A percentile compares a stretch with the other conserved stretches of the same genome.
Evolutionary conservation across 2,329 filamentous ascomycete species (phyloP).

Genomic region (Colletotrichum australisinense): DNA sequence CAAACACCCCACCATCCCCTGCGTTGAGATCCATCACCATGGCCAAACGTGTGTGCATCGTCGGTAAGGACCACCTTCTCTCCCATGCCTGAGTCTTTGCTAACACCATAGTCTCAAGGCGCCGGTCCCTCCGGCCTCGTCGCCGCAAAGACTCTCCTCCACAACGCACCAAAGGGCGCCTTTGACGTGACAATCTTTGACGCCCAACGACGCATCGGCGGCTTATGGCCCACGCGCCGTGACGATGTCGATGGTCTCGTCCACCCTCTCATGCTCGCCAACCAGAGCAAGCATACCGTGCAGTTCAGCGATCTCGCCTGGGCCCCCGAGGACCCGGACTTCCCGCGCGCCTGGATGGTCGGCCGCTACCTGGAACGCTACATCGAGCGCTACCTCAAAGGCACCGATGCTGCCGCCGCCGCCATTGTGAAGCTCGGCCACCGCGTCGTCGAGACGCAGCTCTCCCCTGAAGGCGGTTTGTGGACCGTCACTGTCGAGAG

Average conservation of each 20-base stretch:
- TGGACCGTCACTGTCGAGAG: conserved; percentile 56
- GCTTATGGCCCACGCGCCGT: conserved; percentile 76
- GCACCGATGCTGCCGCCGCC: conserved; percentile 35
- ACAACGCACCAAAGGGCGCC: conserved; percentile 62
- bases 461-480: conserved; percentile 42
- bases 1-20: conserved; percentile 12
- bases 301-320: conserved; percentile 80
- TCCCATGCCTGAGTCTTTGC: background rate
- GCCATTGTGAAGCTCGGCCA: conserved; percentile 62
- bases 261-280: conserved; percentile 76
- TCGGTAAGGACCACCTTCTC: conserved; percentile 43
- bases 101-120: conserved; percentile 53
- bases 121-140: conserved; percentile 77
- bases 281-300: conserved; percentile 83
- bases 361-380: conserved; percentile 79
- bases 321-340: conserved; percentile 69
- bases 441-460: conserved; percentile 55
- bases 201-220: conserved; percentile 72
- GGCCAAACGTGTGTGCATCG: conserved; percentile 54
- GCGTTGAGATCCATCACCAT: conserved; percentile 39
- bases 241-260: conserved; percentile 63
- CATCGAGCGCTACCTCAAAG: conserved; percentile 60
- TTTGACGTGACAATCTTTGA: conserved; percentile 82
- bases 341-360: conserved; percentile 82
- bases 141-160: conserved; percentile 78